Percentiles rank a stretch among this genome's conserved stretches.
phyloP scores from a whole-genome alignment of 2,329 filamentous ascomycete genomes.

The Hypoxylon sp. region DNA sequence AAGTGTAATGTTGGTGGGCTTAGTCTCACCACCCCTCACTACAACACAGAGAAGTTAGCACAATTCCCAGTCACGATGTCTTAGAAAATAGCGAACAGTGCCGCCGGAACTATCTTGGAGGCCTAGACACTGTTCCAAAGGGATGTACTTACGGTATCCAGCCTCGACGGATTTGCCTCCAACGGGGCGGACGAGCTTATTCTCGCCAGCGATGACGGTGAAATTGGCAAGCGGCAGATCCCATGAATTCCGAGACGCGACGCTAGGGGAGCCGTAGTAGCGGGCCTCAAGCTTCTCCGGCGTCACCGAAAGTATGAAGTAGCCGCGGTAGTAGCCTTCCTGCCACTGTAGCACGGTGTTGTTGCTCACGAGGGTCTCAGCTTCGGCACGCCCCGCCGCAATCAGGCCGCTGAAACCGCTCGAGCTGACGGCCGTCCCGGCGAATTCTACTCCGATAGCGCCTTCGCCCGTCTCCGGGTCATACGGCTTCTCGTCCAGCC shows the following conservation, averaged over 20 bases:
- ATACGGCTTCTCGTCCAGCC: constrained; percentile 67
- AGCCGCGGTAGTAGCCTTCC: constrained; percentile 79
- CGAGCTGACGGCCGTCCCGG: constrained; percentile 74
- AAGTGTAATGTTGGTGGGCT: constrained; percentile 65
- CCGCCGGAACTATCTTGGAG: not conserved
- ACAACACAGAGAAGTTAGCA: constrained; percentile 4
- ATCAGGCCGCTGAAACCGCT: constrained; percentile 70
- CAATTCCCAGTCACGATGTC: not conserved
- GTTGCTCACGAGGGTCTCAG: constrained; percentile 57
- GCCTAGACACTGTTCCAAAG: not conserved
- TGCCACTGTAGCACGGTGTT: constrained; percentile 79
- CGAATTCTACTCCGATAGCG: constrained; percentile 72
- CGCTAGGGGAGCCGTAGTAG: constrained; percentile 71
- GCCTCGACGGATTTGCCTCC: constrained; percentile 61
- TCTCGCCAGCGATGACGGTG: constrained; percentile 71
- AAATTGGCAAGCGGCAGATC: constrained; percentile 78
- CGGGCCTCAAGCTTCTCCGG: constrained; percentile 69
- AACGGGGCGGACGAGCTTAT: constrained; percentile 62
- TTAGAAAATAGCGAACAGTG: not conserved
- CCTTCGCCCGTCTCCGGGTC: constrained; percentile 64
- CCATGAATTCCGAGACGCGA: constrained; percentile 68
- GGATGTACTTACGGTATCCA: constrained; percentile 55
- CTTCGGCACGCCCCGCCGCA: constrained; percentile 60
- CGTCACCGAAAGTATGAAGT: constrained; percentile 72
- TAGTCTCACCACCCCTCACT: constrained; percentile 60